Base-by-base conservation (phyloP, 2,329 filamentous ascomycete species). In the Arthrobotrys musiformis region DNA sequence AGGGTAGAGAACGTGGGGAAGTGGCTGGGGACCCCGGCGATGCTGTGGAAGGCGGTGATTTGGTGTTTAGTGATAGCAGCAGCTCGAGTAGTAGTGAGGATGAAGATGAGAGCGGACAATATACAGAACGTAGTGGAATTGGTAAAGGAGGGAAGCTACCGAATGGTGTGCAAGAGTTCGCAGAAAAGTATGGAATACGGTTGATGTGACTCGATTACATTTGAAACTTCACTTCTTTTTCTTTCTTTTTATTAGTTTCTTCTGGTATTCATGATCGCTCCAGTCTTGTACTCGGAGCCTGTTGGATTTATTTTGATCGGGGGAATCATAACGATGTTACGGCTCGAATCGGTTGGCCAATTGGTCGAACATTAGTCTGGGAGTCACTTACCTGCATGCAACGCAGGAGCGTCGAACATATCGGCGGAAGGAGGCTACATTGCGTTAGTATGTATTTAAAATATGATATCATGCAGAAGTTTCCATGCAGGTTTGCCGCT, bases 91-190 rank as follows among this genome's bases (percentile, higher is more conserved):
- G 52, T 1, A 78, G 74, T 24, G 63, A 66, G 33, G 74, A 73
- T 6, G 69, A 78, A 19, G 52, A 69, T n/a, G 40, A 46, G 28
- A 44, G 30, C 2, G 52, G 22, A 6, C 50, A 61, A 22, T 77
- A 77, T 62, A 52, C 73, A n/a, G 46, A 70, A n/a, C 56, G 73
- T 24, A 77, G 74, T 44, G 74, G 74, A 17, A 68, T 78, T 35
- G 72, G 62, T 4, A 77, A 77, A n/a, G 60, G 50, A 9, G 73
- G 73, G 2, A 77, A 77, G 24, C 30, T 77, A 13, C 73, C 73
- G 9, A 70, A 28, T 19, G 66, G 73, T 9, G 67, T 78, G 11
- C 74, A 78, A 15, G 74, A 72, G 17, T 73, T 73, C 42, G 74
- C 67, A 1, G 66, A 78, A 54, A 73, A 73, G 37, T 73, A 78